Evolutionary conservation across 768 basidiomycete species (phyloP).

Genomic region (Suillus fuscotomentosus): DNA sequence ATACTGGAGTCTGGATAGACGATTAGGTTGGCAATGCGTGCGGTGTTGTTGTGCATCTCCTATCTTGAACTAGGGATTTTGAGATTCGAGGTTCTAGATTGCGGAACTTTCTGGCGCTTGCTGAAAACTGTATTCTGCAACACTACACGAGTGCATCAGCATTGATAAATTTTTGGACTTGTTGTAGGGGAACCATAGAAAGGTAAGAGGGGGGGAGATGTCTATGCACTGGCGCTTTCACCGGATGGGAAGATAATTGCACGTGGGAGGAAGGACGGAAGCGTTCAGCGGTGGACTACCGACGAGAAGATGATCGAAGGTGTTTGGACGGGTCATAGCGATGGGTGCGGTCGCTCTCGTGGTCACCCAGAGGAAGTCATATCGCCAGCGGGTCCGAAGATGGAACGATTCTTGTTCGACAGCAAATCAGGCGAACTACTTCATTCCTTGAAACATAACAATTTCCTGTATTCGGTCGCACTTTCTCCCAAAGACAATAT

Average conservation of each 20-base stretch:
- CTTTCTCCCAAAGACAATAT: background rate
- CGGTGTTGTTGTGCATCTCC: conserved; percentile 40
- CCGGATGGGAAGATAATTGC: background rate
- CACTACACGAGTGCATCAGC: conserved; percentile 41
- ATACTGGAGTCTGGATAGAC: too few species aligned
- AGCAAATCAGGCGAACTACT: background rate
- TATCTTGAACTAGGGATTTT: conserved; percentile 40
- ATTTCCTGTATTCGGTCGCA: background rate
- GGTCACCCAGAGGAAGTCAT: background rate
- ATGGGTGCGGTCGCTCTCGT: background rate
- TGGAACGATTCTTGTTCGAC: background rate
- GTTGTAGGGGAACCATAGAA: background rate
- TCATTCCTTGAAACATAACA: background rate
- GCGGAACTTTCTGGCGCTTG: background rate
- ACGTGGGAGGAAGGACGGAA: background rate
- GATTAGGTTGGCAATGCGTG: conserved; percentile 59
- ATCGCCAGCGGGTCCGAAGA: background rate
- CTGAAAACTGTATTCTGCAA: conserved; percentile 55
- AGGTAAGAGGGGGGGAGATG: background rate
- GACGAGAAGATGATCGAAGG: background rate
- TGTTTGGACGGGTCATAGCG: background rate
- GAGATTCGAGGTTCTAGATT: conserved; percentile 17
- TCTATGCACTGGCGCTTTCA: background rate
- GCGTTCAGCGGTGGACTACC: background rate
- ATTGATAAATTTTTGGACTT: background rate